Evolutionary conservation across 345 rosid genomes (phyloP).

Genomic region (Pugionium dolabratum): DNA sequence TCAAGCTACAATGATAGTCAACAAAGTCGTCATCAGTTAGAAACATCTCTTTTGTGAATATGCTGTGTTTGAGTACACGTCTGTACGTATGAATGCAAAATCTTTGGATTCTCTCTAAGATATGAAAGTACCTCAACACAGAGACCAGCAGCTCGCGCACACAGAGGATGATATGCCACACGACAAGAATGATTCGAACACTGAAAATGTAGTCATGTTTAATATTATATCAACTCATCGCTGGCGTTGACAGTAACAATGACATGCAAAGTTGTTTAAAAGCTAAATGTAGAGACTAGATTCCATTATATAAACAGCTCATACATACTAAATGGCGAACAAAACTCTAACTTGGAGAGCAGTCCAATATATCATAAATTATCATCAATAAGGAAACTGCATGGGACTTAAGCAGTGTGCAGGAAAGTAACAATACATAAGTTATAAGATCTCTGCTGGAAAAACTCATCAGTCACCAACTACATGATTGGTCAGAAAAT

Average conservation of each 20-base stretch:
- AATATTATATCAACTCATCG: constrained; percentile 2
- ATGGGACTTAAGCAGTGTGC: constrained; percentile 12
- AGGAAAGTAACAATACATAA: background rate
- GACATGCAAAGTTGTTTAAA: constrained; percentile 13
- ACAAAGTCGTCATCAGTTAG: constrained; percentile 10
- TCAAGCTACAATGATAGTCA: constrained; percentile 58
- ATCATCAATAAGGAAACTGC: constrained; percentile 3
- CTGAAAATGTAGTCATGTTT: constrained; percentile 46
- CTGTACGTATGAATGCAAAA: constrained; percentile 16
- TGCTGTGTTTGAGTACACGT: constrained; percentile 14
- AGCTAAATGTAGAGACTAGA: background rate
- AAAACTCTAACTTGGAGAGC: no score
- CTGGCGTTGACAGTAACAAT: constrained; percentile 14
- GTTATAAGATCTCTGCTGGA: no score
- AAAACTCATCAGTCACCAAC: background rate
- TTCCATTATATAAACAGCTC: constrained; percentile 18
- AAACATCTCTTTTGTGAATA: background rate
- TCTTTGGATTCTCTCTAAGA: constrained; percentile 17
- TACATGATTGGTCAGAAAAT: no score
- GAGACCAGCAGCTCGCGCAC: constrained; percentile 99
- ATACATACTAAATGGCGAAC: no score
- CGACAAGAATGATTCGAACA: constrained; percentile 89
- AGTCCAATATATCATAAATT: constrained; percentile 13
- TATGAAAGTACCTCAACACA: constrained; percentile 82
- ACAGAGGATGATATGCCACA: constrained; percentile 97